phyloP scores from a whole-genome alignment of 768 basidiomycete species.

The Gyrodon lividus region DNA sequence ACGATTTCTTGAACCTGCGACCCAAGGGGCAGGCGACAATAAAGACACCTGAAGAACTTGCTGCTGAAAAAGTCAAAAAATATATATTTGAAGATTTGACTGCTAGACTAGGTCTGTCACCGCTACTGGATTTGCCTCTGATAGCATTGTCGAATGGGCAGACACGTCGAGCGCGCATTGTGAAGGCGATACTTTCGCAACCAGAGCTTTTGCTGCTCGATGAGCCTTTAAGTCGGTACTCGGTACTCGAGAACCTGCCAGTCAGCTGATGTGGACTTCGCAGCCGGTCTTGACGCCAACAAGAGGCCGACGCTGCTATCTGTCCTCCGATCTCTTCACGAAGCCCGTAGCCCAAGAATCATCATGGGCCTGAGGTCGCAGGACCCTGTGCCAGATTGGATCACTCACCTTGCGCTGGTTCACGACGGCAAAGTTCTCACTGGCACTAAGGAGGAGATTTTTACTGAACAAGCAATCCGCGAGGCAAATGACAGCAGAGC shows the following conservation, averaged over 20 bases:
- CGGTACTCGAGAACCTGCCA: neutral
- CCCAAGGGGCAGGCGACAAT: conserved; percentile 16
- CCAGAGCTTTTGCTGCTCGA: conserved; percentile 84
- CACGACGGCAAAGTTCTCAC: conserved; percentile 46
- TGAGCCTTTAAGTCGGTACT: conserved; percentile 79
- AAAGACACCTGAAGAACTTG: conserved; percentile 24
- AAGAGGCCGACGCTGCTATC: conserved; percentile 55
- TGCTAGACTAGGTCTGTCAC: conserved; percentile 51
- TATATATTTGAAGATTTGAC: conserved; percentile 54
- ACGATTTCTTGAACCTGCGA: conserved; percentile 34
- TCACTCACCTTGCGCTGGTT: conserved; percentile 64
- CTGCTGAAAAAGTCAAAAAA: conserved; percentile 27
- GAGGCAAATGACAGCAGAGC: neutral
- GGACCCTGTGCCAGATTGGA: conserved; percentile 70
- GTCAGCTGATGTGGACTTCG: neutral
- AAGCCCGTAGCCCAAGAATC: conserved; percentile 50
- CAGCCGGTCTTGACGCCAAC: conserved; percentile 75
- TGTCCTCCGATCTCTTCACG: conserved; percentile 56
- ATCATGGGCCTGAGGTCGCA: conserved; percentile 68
- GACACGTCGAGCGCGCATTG: conserved; percentile 81
- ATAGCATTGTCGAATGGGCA: conserved; percentile 91
- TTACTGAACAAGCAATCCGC: conserved; percentile 26
- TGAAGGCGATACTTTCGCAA: conserved; percentile 66
- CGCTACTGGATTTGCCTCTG: conserved; percentile 77
- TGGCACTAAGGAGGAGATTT: conserved; percentile 49